phyloP scores from a whole-genome alignment of 2,329 filamentous ascomycete genomes.

The Xylaria polymorpha region DNA sequence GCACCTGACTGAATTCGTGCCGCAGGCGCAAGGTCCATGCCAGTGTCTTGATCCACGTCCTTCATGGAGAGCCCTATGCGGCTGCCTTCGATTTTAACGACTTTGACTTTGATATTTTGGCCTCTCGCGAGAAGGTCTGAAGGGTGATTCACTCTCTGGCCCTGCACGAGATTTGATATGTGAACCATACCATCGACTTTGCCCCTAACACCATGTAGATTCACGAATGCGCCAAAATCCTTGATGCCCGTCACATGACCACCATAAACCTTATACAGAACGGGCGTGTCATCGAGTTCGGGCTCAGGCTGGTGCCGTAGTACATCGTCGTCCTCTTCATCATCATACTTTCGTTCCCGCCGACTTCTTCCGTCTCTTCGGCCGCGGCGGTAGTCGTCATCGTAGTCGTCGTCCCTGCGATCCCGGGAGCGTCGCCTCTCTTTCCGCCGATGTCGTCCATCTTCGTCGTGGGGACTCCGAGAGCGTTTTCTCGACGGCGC shows the following conservation, averaged over 20 bases:
- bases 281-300: slow-evolving; percentile 83
- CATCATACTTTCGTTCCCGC: slow-evolving; percentile 56
- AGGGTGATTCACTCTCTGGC: slow-evolving; percentile 89
- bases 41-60: slow-evolving; percentile 91
- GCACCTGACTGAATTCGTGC: slow-evolving; percentile 86
- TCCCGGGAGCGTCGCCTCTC: slow-evolving; percentile 47
- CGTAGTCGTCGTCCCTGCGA: slow-evolving; percentile 52
- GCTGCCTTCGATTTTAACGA: slow-evolving; percentile 83
- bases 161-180: slow-evolving; percentile 86
- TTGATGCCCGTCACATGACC: slow-evolving; percentile 92
- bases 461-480: slow-evolving; percentile 63
- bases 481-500: slow-evolving; percentile 66
- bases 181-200: slow-evolving; percentile 95
- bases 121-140: slow-evolving; percentile 85
- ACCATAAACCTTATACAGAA: slow-evolving; percentile 88
- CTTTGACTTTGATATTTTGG: slow-evolving; percentile 91
- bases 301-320: slow-evolving; percentile 74
- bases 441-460: slow-evolving; percentile 54
- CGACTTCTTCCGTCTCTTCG: slow-evolving; percentile 61
- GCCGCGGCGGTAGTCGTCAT: slow-evolving; percentile 51
- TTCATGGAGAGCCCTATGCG: slow-evolving; percentile 95
- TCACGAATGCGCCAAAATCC: slow-evolving; percentile 96
- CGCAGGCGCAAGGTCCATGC: slow-evolving; percentile 83
- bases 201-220: slow-evolving; percentile 85
- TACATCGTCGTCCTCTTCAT: slow-evolving; percentile 65